A percentile compares a stretch with the other conserved stretches of the same genome.
These are phyloP conservation scores for Agaricus blazei DNA, from an alignment of 768 basidiomycete species.

Conservation along the genomic window DNA sequence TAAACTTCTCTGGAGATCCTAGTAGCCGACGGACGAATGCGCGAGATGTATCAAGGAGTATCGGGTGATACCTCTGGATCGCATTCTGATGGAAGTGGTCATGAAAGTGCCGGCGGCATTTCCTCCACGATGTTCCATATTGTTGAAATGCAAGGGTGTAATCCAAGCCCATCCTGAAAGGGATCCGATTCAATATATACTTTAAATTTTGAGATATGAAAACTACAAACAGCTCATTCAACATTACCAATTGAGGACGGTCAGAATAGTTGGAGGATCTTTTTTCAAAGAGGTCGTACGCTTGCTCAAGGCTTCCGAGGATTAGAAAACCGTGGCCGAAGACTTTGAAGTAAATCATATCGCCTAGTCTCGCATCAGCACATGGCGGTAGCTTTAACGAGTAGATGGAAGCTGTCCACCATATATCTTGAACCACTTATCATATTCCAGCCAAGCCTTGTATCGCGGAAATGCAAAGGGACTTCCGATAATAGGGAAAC, in stretches of 20 bases:
- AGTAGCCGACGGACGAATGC: conserved; percentile 21
- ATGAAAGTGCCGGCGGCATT: conserved; percentile 31
- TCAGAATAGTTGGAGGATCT: conserved; percentile 52
- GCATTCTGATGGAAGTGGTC: conserved; percentile 9
- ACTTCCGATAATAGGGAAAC: neutral
- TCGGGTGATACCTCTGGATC: neutral
- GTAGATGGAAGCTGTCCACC: neutral
- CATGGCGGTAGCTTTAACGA: neutral
- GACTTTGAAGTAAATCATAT: too few species aligned
- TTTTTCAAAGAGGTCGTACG: conserved; percentile 49
- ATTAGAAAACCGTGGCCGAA: conserved; percentile 1
- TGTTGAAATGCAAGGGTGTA: conserved; percentile 45
- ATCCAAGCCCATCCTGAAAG: conserved; percentile 19
- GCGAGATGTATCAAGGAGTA: neutral
- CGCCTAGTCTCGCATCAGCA: conserved; percentile 9
- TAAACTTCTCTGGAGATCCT: conserved; percentile 5
- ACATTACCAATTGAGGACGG: conserved; percentile 39
- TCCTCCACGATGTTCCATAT: conserved; percentile 34
- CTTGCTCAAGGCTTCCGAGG: neutral
- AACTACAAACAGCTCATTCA: conserved; percentile 38
- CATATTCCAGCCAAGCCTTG: neutral
- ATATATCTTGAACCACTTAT: neutral
- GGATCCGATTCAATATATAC: neutral
- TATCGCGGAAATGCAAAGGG: neutral
- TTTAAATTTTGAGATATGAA: neutral